Conservation (phyloP, 108 stramenopile species). For the Cyclotella kingstonii region DNA sequence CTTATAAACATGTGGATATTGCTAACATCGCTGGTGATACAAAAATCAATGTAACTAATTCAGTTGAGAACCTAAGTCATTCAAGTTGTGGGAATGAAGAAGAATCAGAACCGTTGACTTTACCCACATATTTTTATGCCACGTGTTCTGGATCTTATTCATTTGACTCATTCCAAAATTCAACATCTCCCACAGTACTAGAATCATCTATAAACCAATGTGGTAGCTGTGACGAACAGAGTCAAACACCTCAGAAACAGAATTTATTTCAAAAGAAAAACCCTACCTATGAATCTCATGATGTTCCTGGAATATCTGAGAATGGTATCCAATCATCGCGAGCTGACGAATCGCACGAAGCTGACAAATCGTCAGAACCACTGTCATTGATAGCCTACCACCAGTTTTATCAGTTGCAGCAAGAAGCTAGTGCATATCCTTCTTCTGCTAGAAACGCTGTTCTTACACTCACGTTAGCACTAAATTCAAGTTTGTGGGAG, state of each 20-base stretch:
- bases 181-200: neutral
- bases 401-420: slow-evolving; percentile 1
- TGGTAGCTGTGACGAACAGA: neutral
- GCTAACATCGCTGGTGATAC: neutral
- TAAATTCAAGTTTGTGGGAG: too few species aligned
- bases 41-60: neutral
- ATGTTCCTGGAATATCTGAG: neutral
- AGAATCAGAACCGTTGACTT: slow-evolving; percentile 7
- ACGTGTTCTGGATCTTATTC: neutral
- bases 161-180: neutral
- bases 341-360: neutral
- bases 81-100: neutral
- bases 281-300: neutral
- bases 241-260: slow-evolving; percentile 3
- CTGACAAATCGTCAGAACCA: neutral
- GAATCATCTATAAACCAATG: neutral
- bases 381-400: slow-evolving; percentile 3
- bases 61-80: neutral
- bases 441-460: slow-evolving; percentile 3
- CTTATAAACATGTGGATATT: neutral
- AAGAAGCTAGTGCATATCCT: neutral
- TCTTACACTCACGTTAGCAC: slow-evolving; percentile 1
- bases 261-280: neutral
- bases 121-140: neutral
- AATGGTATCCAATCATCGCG: neutral